These are phyloP conservation scores for Penicillium coprophilum DNA, from an alignment of 495 filamentous ascomycete species.

Conservation along the genomic window DNA sequence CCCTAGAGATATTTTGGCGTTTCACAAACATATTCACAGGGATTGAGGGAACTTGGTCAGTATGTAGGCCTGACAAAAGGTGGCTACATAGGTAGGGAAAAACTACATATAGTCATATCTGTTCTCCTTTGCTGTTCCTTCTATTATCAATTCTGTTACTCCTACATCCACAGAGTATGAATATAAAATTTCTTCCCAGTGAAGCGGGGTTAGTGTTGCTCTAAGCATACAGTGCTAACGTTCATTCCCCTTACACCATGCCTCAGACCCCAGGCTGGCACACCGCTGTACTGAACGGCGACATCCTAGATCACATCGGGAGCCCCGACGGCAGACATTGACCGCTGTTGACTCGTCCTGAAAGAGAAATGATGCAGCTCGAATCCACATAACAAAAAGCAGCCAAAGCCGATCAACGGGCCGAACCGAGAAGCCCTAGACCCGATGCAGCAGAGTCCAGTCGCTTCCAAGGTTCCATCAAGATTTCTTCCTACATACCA, in stretches of 20 bases:
- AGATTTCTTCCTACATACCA: background rate
- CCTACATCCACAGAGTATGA: background rate
- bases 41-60: background rate
- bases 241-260: background rate
- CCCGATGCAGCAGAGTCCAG: slow-evolving; percentile 11
- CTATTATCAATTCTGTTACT: background rate
- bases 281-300: background rate
- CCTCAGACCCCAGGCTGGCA: too few species aligned
- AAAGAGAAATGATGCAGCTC: background rate
- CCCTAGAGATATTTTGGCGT: background rate
- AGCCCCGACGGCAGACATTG: background rate
- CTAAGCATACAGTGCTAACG: background rate
- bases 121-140: too few species aligned
- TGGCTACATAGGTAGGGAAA: too few species aligned
- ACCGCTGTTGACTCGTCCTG: background rate
- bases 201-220: background rate
- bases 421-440: slow-evolving; percentile 13
- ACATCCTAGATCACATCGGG: background rate
- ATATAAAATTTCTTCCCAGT: background rate
- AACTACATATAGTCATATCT: too few species aligned
- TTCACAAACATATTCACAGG: background rate
- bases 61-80: background rate
- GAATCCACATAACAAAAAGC: slow-evolving; percentile 4
- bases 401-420: slow-evolving; percentile 9
- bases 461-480: too few species aligned